Base-by-base conservation (phyloP, 139 green algal species). In the Coelastrella sp. region DNA sequence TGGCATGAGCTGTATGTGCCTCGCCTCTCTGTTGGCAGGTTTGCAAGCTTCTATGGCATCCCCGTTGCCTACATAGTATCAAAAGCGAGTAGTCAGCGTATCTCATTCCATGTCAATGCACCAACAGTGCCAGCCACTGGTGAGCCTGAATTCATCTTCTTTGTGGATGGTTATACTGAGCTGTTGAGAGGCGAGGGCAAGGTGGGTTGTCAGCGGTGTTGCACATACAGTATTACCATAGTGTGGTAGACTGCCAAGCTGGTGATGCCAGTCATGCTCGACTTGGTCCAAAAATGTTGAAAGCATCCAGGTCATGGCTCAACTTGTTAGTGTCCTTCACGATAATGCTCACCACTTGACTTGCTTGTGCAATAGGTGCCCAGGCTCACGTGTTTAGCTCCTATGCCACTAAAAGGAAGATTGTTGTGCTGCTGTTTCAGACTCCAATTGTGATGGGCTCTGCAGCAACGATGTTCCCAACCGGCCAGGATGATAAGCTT, bases 141-240 rank as follows among this genome's bases (percentile, higher is more conserved):
- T 75, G 68, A 75, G 68, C 68, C 68, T 75, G 68, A 75, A 10
- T 75, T 75, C 68, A 75, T 22, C 68, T 25, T 75, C 11, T 75
- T 25, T 75, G 11, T 75, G 12, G 15, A 75, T 75, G 11, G 68
- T 20, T 15, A 75, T 75, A 25, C 14, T 75, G 68, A 75, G 68
- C 68, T 75, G 68, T 15, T 75, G 68, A 75, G 68, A 75, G 68
- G 68, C 14, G 68, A 75, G 68, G 68, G 68, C 68, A 75, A 75
- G 68, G 68, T 75, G 68, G 14, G 68, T 75, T 75, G 68, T n/a
- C 11, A n/a, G 7, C 61, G 61, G 61, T 68, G 61, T n/a, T n/a
- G n/a, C n/a, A n/a, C n/a, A n/a, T n/a, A n/a, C n/a, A n/a, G n/a
- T n/a, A n/a, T n/a, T n/a, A n/a, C n/a, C 61, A 68, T 11, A 8